These are phyloP conservation scores for Pseudopyrenochaeta lycopersici DNA, from an alignment of 2,329 filamentous ascomycete species.

Conservation along the genomic window DNA sequence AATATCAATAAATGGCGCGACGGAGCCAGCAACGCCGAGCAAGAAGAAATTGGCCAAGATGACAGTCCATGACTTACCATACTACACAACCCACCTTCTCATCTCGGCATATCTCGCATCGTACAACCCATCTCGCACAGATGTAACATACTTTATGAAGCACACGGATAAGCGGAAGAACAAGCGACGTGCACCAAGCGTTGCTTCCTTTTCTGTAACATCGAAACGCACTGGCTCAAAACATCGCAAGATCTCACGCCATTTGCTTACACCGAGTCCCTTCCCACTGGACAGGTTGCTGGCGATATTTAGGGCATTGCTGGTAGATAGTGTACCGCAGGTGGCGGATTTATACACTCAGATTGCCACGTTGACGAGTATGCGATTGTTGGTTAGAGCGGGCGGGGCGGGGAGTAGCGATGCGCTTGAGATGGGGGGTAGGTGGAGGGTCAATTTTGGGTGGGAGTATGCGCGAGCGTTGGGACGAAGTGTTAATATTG, in stretches of 20 bases:
- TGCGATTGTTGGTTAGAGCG: slow-evolving; percentile 71
- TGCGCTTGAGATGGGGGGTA: slow-evolving; percentile 72
- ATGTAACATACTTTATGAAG: slow-evolving; percentile 79
- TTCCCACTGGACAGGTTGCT: slow-evolving; percentile 82
- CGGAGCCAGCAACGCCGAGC: slow-evolving; percentile 16
- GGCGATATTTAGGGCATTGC: slow-evolving; percentile 76
- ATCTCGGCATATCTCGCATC: slow-evolving; percentile 82
- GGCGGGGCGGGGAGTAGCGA: slow-evolving; percentile 67
- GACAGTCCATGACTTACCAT: slow-evolving; percentile 66
- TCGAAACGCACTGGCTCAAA: slow-evolving; percentile 49
- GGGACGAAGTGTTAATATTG: slow-evolving; percentile 78
- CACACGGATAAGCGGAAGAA: slow-evolving; percentile 63
- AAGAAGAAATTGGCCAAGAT: slow-evolving; percentile 20
- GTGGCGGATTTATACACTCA: slow-evolving; percentile 60
- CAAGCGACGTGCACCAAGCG: slow-evolving; percentile 50
- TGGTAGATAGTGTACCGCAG: slow-evolving; percentile 56
- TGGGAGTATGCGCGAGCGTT: slow-evolving; percentile 79
- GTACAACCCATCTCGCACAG: slow-evolving; percentile 79
- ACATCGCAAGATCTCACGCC: slow-evolving; percentile 77
- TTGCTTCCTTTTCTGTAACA: slow-evolving; percentile 19
- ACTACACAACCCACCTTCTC: slow-evolving; percentile 76
- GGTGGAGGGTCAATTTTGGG: slow-evolving; percentile 80
- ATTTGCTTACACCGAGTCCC: slow-evolving; percentile 77
- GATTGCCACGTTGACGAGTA: slow-evolving; percentile 75
- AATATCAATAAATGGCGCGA: background rate